Conservation (phyloP, 495 filamentous ascomycete species). For the Lepidopterella palustris region DNA sequence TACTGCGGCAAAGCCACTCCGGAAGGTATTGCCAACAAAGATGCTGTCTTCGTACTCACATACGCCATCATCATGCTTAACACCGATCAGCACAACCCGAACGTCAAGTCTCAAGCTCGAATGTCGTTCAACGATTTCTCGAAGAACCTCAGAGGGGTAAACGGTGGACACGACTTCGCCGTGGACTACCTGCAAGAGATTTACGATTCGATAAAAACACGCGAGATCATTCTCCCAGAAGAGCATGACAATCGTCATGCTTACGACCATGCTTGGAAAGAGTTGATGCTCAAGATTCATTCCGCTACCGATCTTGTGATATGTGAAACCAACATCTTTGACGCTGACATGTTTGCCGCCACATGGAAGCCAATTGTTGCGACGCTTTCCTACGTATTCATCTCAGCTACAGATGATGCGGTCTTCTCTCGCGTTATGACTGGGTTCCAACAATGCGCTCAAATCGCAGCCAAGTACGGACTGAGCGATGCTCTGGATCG, state of each 20-base stretch:
- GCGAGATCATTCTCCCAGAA: slow-evolving; percentile 94
- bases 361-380: slow-evolving; percentile 94
- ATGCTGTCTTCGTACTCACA: slow-evolving; percentile 82
- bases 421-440: slow-evolving; percentile 90
- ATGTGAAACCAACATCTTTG: slow-evolving; percentile 89
- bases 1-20: slow-evolving; percentile 70
- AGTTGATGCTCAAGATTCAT: slow-evolving; percentile 80
- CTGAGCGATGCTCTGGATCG: slow-evolving; percentile 84
- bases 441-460: slow-evolving; percentile 92
- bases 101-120: slow-evolving; percentile 69
- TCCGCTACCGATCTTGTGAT: slow-evolving; percentile 64
- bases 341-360: slow-evolving; percentile 94
- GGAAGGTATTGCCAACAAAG: slow-evolving; percentile 74
- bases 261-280: slow-evolving; percentile 96
- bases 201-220: slow-evolving; percentile 81
- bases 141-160: slow-evolving; percentile 81
- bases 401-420: slow-evolving; percentile 96
- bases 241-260: slow-evolving; percentile 95
- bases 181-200: slow-evolving; percentile 81
- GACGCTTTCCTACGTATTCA: slow-evolving; percentile 95
- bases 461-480: slow-evolving; percentile 80
- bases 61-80: slow-evolving; percentile 98
- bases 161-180: slow-evolving; percentile 76
- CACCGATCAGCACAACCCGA: slow-evolving; percentile 92
- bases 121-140: slow-evolving; percentile 80